Percentiles rank a stretch among this genome's conserved stretches.
These are phyloP conservation scores for Fragilariopsis cylindrus DNA, from an alignment of 108 stramenopile species.

Conservation along the genomic window DNA sequence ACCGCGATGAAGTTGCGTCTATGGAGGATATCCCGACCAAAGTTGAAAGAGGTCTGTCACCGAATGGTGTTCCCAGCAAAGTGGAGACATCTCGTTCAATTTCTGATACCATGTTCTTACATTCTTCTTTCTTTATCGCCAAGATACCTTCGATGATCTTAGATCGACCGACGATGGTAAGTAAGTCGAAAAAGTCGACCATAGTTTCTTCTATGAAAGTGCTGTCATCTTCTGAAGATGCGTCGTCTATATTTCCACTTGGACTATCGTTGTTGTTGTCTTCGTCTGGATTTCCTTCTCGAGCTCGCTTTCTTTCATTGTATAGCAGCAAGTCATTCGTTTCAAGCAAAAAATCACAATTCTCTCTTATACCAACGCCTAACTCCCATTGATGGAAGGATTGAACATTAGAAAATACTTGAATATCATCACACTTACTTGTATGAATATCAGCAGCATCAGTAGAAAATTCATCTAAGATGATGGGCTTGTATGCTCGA, in stretches of 20 bases:
- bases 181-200: conserved; percentile 37
- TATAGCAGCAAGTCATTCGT: conserved; percentile 47
- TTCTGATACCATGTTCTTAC: background rate
- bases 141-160: conserved; percentile 13
- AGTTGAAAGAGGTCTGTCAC: conserved; percentile 13
- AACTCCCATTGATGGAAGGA: conserved; percentile 54
- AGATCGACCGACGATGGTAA: conserved; percentile 19
- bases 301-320: conserved; percentile 34
- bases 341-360: conserved; percentile 52
- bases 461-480: conserved; percentile 4
- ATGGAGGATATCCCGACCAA: background rate
- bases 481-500: conserved; percentile 25
- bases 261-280: background rate
- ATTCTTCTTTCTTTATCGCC: background rate
- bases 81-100: conserved; percentile 21
- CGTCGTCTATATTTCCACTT: background rate
- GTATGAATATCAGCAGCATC: background rate
- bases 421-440: background rate
- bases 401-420: conserved; percentile 35
- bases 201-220: background rate
- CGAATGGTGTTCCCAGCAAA: conserved; percentile 11
- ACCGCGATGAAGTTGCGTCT: background rate
- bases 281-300: conserved; percentile 9
- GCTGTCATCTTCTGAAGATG: background rate
- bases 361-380: conserved; percentile 41